Conservation (phyloP, 2,329 filamentous ascomycete species). For the Beauveria varroae region DNA sequence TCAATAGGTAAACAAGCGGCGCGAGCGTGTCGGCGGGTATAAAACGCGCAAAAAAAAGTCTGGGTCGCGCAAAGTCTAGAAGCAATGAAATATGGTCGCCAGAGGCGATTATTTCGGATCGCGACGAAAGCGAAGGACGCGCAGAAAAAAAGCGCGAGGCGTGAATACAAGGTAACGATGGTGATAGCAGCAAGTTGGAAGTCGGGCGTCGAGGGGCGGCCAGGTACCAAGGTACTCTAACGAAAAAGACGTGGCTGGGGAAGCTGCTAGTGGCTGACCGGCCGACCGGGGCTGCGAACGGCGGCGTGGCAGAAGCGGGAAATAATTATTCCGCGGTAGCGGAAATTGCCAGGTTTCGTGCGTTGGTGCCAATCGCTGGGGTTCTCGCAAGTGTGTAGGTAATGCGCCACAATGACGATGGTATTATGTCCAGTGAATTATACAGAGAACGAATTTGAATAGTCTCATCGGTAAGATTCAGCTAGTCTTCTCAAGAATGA, state of each 20-base stretch:
- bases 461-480: no score
- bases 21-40: constrained; percentile 3
- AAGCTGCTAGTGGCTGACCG: constrained; percentile 12
- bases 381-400: no score
- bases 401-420: no score
- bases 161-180: constrained; percentile 16
- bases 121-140: constrained; percentile 20
- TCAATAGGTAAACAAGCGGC: constrained; percentile 13
- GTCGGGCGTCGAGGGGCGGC: constrained; percentile 21
- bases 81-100: constrained; percentile 16
- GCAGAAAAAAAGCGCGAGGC: constrained; percentile 15
- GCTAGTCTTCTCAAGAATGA: no score
- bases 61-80: neutral
- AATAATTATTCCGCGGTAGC: neutral
- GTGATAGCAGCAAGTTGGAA: constrained; percentile 14
- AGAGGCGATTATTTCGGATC: constrained; percentile 15
- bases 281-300: constrained; percentile 6
- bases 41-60: constrained; percentile 10
- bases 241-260: constrained; percentile 34
- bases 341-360: neutral
- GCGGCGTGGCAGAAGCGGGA: constrained; percentile 1
- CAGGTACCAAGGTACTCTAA: constrained; percentile 18
- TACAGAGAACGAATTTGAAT: no score
- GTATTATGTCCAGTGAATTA: no score
- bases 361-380: neutral